Evolutionary conservation across 2,329 filamentous ascomycete genomes (phyloP), one percentile per base, ranked within the genome.

Genomic region (Endothia cerciana): DNA sequence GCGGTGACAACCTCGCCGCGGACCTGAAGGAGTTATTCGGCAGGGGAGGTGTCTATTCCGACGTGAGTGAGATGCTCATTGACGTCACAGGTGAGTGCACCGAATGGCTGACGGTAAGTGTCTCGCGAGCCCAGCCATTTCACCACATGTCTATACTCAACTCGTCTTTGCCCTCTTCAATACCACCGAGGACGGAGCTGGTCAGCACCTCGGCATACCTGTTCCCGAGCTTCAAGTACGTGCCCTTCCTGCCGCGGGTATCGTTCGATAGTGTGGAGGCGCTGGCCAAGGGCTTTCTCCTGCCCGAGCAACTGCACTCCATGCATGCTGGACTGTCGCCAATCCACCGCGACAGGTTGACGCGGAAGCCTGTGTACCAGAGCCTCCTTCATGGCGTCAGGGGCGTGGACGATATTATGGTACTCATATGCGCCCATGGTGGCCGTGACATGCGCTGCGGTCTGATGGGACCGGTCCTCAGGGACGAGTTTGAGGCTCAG

Each of bases 341-440:
- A 0, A 80, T 86, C 51, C 85, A 89, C 70, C 80, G 81, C 55
- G 86, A 88, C 72, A 77, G 81, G 1, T 75, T 82, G 60, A 78
- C 74, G 55, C 81, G 79, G 71, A 87, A 82, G 77, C 83, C 77
- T 68, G 87, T 75, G 63, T 88, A 79, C 72, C 86, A 73, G 73
- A 79, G 67, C 64, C 79, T 79, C 43, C 80, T 92, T 2, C 77
- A 78, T 1, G 82, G 83, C 1, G 88, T 92, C 5, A 79, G 84
- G 13, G 85, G 88, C 65, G 85, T 91, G 10, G 73, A 85, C 19
- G 89, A 93, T 68, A 82, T 93, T 4, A 72, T 92, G n/a, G 86
- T 99, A 38, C 79, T 98, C 25, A 90, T 97, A 53, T 99, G 95
- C 74, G 93, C 93, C 0, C 95, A 99, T 72, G 91, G 90, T 17